These are phyloP conservation scores for Carex kokanica DNA, from an alignment of 176 grass and related monocot genomes.

Conservation along the genomic window DNA sequence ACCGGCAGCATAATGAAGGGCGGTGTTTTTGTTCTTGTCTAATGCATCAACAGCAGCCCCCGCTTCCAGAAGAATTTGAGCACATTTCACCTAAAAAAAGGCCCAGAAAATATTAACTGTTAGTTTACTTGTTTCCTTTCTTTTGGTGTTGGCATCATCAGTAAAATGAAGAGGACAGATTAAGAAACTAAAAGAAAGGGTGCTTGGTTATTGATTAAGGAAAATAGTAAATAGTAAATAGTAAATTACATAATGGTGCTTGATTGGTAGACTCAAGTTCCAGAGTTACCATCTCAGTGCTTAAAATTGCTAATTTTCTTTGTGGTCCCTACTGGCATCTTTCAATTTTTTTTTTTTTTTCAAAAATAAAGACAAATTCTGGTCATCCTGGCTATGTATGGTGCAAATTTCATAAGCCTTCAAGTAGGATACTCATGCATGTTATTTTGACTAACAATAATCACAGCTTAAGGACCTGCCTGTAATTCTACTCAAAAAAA, in stretches of 20 bases:
- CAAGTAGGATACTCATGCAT: background rate
- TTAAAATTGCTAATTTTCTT: too few relatives aligned
- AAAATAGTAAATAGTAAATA: too few relatives aligned
- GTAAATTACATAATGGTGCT: background rate
- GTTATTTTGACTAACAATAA: background rate
- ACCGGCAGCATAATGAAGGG: constrained; percentile 88
- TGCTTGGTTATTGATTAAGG: background rate
- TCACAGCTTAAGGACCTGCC: background rate
- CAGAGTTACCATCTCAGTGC: background rate
- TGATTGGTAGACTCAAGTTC: background rate
- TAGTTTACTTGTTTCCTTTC: background rate
- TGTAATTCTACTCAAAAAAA: background rate
- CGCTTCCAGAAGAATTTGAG: constrained; percentile 61
- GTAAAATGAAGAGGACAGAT: background rate
- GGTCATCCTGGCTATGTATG: background rate
- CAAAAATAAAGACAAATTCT: background rate
- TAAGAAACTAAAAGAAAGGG: background rate
- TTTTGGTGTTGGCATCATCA: background rate
- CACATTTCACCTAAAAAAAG: constrained; percentile 44
- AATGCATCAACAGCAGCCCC: constrained; percentile 60
- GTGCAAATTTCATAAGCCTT: background rate
- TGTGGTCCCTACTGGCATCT: background rate
- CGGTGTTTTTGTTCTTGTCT: constrained; percentile 84
- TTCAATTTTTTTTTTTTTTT: background rate
- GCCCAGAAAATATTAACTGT: background rate